phyloP scores from a whole-genome alignment of 1,139 yeast genomes.

The Ashbya aceris region DNA sequence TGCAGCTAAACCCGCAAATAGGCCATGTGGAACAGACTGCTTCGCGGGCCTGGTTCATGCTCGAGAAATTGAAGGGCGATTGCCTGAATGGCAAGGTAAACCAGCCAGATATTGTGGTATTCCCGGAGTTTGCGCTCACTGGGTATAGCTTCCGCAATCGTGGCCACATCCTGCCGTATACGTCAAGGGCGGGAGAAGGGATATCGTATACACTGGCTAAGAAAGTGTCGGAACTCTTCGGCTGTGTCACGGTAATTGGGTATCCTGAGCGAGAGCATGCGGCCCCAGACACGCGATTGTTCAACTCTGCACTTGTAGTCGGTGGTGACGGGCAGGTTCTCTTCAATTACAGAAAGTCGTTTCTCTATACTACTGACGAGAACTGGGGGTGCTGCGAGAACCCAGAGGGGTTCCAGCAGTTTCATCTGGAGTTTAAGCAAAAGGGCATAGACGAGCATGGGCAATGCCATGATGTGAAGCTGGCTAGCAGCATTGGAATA shows the following conservation, averaged over 20 bases:
- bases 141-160: conserved; percentile 64
- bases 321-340: conserved; percentile 49
- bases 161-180: conserved; percentile 48
- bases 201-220: conserved; percentile 50
- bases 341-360: conserved; percentile 68
- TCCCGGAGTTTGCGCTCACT: conserved; percentile 80
- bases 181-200: conserved; percentile 40
- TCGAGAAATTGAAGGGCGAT: conserved; percentile 18
- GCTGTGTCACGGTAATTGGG: conserved; percentile 71
- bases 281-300: conserved; percentile 33
- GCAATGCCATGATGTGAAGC: conserved; percentile 18
- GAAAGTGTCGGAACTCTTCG: conserved; percentile 39
- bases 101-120: conserved; percentile 52
- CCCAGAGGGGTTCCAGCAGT: conserved; percentile 43
- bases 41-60: conserved; percentile 34
- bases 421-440: conserved; percentile 15
- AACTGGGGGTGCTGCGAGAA: conserved; percentile 74
- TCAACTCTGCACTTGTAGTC: conserved; percentile 66
- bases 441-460: conserved; percentile 10
- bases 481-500: conserved; percentile 61
- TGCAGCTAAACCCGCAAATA: conserved; percentile 60
- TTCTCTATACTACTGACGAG: conserved; percentile 72
- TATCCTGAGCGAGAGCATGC: conserved; percentile 52
- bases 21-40: conserved; percentile 53
- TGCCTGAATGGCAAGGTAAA: conserved; percentile 9